Conservation (phyloP, 192 early-diverging fungal species). For the Coemansia sp. region DNA sequence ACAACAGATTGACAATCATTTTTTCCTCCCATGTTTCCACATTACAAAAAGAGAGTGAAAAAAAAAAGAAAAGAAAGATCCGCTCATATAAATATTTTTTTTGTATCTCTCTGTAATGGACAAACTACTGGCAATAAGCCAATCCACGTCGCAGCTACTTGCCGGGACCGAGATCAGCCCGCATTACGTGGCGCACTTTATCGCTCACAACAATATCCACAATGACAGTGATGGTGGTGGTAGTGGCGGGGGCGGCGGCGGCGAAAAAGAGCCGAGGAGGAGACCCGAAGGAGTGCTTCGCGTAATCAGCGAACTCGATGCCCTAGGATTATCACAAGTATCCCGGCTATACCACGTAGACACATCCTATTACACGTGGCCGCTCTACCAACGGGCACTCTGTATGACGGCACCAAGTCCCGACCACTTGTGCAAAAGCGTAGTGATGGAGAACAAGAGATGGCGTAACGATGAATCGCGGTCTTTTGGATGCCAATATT, state of each 20-base stretch:
- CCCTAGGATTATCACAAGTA: conserved; percentile 14
- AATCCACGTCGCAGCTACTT: conserved; percentile 23
- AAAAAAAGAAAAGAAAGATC: neutral
- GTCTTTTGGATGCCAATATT: no score
- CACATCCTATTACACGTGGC: conserved; percentile 80
- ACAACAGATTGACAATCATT: no score
- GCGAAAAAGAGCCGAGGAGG: no score
- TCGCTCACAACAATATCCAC: neutral
- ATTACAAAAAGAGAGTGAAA: no score
- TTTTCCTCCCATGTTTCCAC: no score
- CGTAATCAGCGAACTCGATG: no score
- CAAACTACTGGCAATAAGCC: conserved; percentile 16
- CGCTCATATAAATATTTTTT: neutral
- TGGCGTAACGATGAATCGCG: conserved; percentile 42
- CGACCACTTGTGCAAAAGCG: conserved; percentile 86
- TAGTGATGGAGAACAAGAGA: conserved; percentile 90
- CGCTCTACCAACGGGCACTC: conserved; percentile 70
- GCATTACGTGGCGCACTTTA: conserved; percentile 23
- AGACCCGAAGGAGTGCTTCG: no score
- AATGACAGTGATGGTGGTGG: no score
- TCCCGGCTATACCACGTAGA: conserved; percentile 74
- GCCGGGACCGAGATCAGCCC: conserved; percentile 4
- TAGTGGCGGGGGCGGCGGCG: no score
- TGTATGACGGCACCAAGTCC: conserved; percentile 69
- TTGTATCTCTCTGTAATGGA: conserved; percentile 2